Percentiles rank a stretch among this genome's conserved stretches.
phyloP scores from a whole-genome alignment of 2,329 filamentous ascomycete genomes.

The Aspergillus fischeri region DNA sequence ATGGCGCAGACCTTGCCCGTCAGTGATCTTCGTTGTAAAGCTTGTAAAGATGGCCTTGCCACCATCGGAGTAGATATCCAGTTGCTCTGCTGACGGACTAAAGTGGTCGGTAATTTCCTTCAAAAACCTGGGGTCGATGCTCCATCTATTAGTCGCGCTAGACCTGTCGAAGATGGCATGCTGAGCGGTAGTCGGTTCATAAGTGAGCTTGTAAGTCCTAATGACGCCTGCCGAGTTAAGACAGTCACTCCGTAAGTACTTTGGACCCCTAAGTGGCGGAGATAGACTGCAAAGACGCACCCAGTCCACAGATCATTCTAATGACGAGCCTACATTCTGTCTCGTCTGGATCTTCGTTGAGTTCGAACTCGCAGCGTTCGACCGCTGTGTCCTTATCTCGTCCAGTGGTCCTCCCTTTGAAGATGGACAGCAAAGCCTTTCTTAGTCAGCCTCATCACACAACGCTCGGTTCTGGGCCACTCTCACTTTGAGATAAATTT shows the following conservation, averaged over 20 bases:
- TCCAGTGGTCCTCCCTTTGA: slow-evolving; percentile 56
- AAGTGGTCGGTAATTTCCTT: slow-evolving; percentile 63
- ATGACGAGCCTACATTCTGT: slow-evolving; percentile 59
- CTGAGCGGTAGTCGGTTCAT: slow-evolving; percentile 59
- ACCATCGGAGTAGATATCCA: slow-evolving; percentile 58
- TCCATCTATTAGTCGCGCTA: slow-evolving; percentile 55
- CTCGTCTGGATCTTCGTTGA: slow-evolving; percentile 54
- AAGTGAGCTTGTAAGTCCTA: slow-evolving; percentile 62
- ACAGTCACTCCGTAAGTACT: neutral
- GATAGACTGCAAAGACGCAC: slow-evolving; percentile 26
- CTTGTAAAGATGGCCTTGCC: slow-evolving; percentile 60
- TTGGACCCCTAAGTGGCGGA: slow-evolving; percentile 1
- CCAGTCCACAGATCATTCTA: slow-evolving; percentile 59
- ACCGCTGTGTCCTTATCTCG: slow-evolving; percentile 57
- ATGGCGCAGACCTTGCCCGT: slow-evolving; percentile 51
- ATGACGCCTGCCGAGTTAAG: slow-evolving; percentile 48
- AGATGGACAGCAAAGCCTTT: slow-evolving; percentile 57
- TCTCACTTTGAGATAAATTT: slow-evolving; percentile 54
- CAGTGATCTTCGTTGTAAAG: slow-evolving; percentile 61
- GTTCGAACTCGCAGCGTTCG: slow-evolving; percentile 58
- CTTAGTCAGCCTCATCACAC: neutral
- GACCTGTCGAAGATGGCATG: slow-evolving; percentile 61
- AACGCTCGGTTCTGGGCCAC: slow-evolving; percentile 13
- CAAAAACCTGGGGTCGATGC: slow-evolving; percentile 53
- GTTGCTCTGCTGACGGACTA: slow-evolving; percentile 59